A percentile compares a stretch with the other conserved stretches of the same genome.
phyloP scores from a whole-genome alignment of 345 rosid species.

The Hibiscus syriacus region DNA sequence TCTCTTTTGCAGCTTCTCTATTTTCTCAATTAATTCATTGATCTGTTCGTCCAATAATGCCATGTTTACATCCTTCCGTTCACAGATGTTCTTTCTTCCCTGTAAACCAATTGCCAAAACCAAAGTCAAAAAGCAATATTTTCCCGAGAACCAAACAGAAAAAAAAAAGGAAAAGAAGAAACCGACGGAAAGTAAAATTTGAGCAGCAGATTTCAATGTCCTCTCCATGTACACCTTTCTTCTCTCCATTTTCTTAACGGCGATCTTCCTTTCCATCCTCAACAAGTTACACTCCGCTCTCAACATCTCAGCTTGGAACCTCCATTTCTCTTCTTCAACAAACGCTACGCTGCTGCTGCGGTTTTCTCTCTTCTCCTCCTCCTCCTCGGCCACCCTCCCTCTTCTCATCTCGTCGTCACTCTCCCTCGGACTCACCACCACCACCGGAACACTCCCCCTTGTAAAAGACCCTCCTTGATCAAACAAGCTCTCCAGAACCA shows the following conservation, averaged over 20 bases:
- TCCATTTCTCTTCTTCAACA: conserved; percentile 79
- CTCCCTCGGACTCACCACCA: conserved; percentile 25
- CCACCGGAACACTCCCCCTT: no score
- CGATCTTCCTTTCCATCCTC: conserved; percentile 85
- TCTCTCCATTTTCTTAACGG: conserved; percentile 83
- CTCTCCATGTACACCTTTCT: conserved; percentile 56
- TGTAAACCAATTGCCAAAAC: conserved; percentile 23
- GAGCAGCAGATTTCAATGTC: conserved; percentile 62
- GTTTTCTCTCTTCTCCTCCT: conserved; percentile 20
- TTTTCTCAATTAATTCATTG: conserved; percentile 41
- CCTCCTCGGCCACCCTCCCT: conserved; percentile 42
- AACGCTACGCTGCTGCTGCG: conserved; percentile 12
- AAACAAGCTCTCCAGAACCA: conserved; percentile 52
- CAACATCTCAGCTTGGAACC: conserved; percentile 96
- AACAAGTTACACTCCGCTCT: conserved; percentile 96
- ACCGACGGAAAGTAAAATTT: conserved; percentile 64
- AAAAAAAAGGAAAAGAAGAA: neutral
- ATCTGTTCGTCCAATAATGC: conserved; percentile 62
- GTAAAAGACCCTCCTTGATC: conserved; percentile 75
- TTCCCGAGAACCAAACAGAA: conserved; percentile 17
- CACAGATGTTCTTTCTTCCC: conserved; percentile 61
- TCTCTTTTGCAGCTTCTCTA: conserved; percentile 53
- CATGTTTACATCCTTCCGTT: conserved; percentile 38
- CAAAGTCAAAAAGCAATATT: neutral
- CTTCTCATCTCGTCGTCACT: conserved; percentile 27